These are phyloP conservation scores for Yarrowia osloensis DNA, from an alignment of 805 yeast species.

Conservation along the genomic window DNA sequence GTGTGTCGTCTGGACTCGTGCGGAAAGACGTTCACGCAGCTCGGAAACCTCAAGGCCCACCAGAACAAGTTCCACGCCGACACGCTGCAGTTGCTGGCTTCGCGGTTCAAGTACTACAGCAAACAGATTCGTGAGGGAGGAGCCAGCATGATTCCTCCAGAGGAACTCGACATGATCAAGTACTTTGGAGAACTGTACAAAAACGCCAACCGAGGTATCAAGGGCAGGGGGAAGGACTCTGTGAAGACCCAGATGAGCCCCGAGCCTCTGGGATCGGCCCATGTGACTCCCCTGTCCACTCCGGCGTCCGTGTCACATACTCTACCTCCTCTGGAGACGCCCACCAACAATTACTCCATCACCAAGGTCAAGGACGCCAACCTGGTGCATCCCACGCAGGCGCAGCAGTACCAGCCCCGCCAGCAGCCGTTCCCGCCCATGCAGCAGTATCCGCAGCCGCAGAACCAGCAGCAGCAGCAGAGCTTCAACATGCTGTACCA, in stretches of 20 bases:
- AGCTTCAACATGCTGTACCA: slow-evolving; percentile 28
- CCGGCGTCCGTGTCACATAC: slow-evolving; percentile 8
- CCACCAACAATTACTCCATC: slow-evolving; percentile 29
- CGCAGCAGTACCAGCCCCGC: slow-evolving; percentile 17
- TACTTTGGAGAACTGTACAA: slow-evolving; percentile 83
- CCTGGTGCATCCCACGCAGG: slow-evolving; percentile 2
- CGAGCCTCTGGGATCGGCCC: not conserved
- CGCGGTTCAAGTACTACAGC: slow-evolving; percentile 44
- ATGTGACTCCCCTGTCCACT: slow-evolving; percentile 10
- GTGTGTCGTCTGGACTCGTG: slow-evolving; percentile 80
- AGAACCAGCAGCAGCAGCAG: slow-evolving; percentile 44
- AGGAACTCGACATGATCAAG: slow-evolving; percentile 67
- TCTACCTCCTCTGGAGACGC: slow-evolving; percentile 24
- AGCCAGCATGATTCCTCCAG: slow-evolving; percentile 51
- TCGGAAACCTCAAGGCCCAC: slow-evolving; percentile 91
- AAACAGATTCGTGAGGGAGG: slow-evolving; percentile 29
- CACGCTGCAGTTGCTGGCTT: slow-evolving; percentile 67
- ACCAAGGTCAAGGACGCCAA: slow-evolving; percentile 21
- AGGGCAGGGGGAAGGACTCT: slow-evolving; percentile 76
- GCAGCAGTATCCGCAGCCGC: slow-evolving; percentile 47
- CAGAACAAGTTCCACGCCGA: slow-evolving; percentile 84
- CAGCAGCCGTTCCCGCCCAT: slow-evolving; percentile 42
- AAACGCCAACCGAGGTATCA: slow-evolving; percentile 86
- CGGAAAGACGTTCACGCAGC: slow-evolving; percentile 81
- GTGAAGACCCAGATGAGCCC: slow-evolving; percentile 31